Percentiles rank a stretch among this genome's conserved stretches.
Conservation (phyloP, 148 eudicot species). For the Fagopyrum homotropicum region DNA sequence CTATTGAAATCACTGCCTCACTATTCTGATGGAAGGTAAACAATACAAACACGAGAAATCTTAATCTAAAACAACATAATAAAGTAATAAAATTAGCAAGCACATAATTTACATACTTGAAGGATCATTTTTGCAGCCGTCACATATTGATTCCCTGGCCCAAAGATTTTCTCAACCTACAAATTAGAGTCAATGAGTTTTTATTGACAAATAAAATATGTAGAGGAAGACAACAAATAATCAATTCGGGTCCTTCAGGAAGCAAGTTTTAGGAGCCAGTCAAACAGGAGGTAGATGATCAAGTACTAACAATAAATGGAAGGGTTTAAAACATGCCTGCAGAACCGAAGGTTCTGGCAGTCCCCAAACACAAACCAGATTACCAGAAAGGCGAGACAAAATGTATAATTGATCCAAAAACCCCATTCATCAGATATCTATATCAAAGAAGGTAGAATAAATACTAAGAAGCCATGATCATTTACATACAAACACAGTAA, state of each 20-base stretch:
- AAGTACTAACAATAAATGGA: background rate
- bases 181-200: conserved; percentile 9
- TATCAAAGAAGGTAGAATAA: background rate
- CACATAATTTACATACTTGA: conserved; percentile 42
- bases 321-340: background rate
- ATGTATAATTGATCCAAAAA: background rate
- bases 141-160: conserved; percentile 99
- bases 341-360: background rate
- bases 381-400: background rate
- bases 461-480: background rate
- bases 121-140: conserved; percentile 99
- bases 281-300: background rate
- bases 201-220: background rate
- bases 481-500: background rate
- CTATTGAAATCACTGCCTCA: conserved; percentile 98
- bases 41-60: conserved; percentile 9
- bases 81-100: background rate
- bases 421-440: background rate
- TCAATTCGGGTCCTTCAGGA: background rate
- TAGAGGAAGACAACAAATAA: background rate
- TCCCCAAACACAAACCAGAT: background rate
- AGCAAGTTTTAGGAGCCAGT: background rate
- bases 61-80: background rate
- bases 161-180: conserved; percentile 96
- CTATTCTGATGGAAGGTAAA: conserved; percentile 57